Evolutionary conservation across 805 yeast species (phyloP).

Genomic region (Yamadazyma paraphyllophila): DNA sequence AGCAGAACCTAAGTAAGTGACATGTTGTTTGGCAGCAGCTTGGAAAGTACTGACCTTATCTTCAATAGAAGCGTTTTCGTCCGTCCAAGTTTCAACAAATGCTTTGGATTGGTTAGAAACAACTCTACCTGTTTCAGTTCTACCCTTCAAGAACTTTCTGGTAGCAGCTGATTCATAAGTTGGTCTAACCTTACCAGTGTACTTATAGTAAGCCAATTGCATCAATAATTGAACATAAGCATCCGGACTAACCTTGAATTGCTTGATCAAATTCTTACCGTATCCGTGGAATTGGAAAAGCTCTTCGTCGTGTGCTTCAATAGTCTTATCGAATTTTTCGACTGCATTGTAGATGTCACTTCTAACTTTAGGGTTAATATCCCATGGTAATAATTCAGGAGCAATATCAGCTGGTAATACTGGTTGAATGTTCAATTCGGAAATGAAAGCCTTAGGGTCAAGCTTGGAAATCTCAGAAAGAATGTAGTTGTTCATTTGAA

Average conservation of each 20-base stretch:
- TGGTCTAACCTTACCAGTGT: constrained; percentile 77
- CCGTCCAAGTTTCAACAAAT: constrained; percentile 75
- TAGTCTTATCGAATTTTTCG: constrained; percentile 53
- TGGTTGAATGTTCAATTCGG: constrained; percentile 22
- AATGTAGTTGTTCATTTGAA: constrained; percentile 77
- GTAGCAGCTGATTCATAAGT: constrained; percentile 97
- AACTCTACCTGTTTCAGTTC: constrained; percentile 91
- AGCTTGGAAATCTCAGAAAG: constrained; percentile 52
- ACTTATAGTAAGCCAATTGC: constrained; percentile 86
- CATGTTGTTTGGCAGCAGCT: constrained; percentile 72
- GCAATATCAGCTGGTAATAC: constrained; percentile 8
- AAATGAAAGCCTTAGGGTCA: constrained; percentile 33
- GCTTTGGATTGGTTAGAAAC: constrained; percentile 69
- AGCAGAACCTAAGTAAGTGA: constrained; percentile 70
- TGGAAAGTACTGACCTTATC: constrained; percentile 69
- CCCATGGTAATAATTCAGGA: constrained; percentile 47
- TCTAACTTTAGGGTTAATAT: constrained; percentile 51
- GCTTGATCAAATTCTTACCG: constrained; percentile 84
- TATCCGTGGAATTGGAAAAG: constrained; percentile 79
- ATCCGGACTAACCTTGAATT: constrained; percentile 86
- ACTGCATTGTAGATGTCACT: constrained; percentile 55
- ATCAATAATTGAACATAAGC: constrained; percentile 88
- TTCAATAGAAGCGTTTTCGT: constrained; percentile 45
- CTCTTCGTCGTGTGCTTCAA: constrained; percentile 66
- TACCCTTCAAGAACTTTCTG: constrained; percentile 80